phyloP scores from a whole-genome alignment of 306 rosid species.

The Dalbergia cochinchinensis region DNA sequence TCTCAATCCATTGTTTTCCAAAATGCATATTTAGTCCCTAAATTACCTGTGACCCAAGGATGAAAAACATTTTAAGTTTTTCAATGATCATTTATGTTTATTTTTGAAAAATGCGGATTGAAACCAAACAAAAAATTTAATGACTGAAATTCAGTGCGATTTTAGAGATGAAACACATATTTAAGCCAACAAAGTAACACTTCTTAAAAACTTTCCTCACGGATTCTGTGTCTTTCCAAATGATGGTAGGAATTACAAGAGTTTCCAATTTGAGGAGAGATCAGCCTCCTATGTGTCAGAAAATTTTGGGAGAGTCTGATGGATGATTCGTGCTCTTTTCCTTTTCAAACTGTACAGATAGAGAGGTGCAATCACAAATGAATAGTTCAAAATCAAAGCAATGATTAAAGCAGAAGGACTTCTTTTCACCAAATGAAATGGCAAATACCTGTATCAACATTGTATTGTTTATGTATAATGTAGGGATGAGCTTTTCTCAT shows the following conservation, averaged over 20 bases:
- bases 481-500: slow-evolving; percentile 32
- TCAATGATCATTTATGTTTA: too few species aligned
- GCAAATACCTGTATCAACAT: slow-evolving; percentile 24
- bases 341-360: slow-evolving; percentile 14
- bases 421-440: slow-evolving; percentile 22
- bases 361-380: slow-evolving; percentile 35
- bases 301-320: slow-evolving; percentile 40
- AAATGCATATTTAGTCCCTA: too few species aligned
- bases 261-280: slow-evolving; percentile 39
- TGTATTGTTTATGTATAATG: slow-evolving; percentile 48
- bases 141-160: too few species aligned
- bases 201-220: slow-evolving; percentile 17
- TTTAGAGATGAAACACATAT: too few species aligned
- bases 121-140: too few species aligned
- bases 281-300: slow-evolving; percentile 2
- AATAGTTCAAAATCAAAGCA: slow-evolving; percentile 29
- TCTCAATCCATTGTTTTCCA: too few species aligned
- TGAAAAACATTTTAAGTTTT: too few species aligned
- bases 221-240: slow-evolving; percentile 16
- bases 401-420: slow-evolving; percentile 16
- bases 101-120: too few species aligned
- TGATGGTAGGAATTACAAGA: slow-evolving; percentile 40
- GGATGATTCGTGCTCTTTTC: slow-evolving; percentile 25
- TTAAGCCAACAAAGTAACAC: not conserved
- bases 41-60: too few species aligned